Evolutionary conservation across 106 monocot species (phyloP), one percentile per base, ranked within the genome.

Genomic region (Dioscorea alata): DNA sequence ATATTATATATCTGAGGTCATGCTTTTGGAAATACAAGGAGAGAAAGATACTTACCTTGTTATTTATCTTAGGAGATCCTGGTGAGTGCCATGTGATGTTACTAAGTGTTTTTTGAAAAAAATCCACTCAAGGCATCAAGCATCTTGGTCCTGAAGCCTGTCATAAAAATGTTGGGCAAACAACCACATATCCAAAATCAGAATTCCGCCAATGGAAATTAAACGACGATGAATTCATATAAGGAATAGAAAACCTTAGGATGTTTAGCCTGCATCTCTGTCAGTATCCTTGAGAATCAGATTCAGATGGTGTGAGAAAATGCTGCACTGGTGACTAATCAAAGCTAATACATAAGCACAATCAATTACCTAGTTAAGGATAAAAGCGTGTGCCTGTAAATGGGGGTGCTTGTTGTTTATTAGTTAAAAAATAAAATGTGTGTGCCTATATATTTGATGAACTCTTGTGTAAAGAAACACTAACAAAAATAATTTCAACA

Each of bases 401-500:
- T n/a, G n/a, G n/a, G n/a, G n/a, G n/a, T n/a, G n/a, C n/a, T n/a
- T n/a, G n/a, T n/a, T n/a, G n/a, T n/a, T n/a, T n/a, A n/a, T n/a
- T n/a, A n/a, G n/a, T n/a, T n/a, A n/a, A n/a, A 96, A 80, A 76
- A 96, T 74, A 78, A 96, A 92, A 65, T 89, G 19, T 69, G 92
- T 8, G 91, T 95, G 4, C 61, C 72, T 34, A 95, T 82, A 62
- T 75, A 59, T 68, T 86, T 91, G 59, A 86, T 76, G 68, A 91
- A 73, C 68, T 96, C 86, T 42, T 76, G 75, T 32, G 96, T 82
- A 71, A 96, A 96, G 82, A 92, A 92, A 68, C 96, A 96, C 92
- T 96, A 75, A 17, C 23, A 73, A 18, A 14, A 16, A 13, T 19
- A 54, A 19, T 54, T 18, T 0, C 1, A 54, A 54, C 2, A 18